A percentile compares a stretch with the other conserved stretches of the same genome.
These are phyloP conservation scores for Fusarium lyarnte DNA, from an alignment of 2,329 filamentous ascomycete genomes.

Conservation along the genomic window DNA sequence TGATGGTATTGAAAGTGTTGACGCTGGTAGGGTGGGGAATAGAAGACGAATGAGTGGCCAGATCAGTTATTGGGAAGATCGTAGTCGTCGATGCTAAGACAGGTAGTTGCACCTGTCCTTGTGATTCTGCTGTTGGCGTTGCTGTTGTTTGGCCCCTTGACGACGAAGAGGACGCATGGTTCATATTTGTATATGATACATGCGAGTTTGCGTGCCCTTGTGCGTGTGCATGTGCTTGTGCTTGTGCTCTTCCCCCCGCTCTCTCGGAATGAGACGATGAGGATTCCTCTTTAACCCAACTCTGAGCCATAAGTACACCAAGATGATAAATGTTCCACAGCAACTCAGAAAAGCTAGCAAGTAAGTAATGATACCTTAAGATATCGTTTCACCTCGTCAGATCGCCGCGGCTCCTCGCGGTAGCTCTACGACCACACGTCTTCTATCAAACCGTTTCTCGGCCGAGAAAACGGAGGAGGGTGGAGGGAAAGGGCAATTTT, in stretches of 20 bases:
- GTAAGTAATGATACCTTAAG: background rate
- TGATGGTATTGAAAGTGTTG: conserved; percentile 15
- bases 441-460: conserved; percentile 17
- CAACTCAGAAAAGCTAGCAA: background rate
- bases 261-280: conserved; percentile 31
- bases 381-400: conserved; percentile 21
- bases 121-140: background rate
- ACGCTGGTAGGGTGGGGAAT: background rate
- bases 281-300: conserved; percentile 36
- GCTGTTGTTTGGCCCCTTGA: conserved; percentile 11
- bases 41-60: conserved; percentile 12
- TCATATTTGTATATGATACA: conserved; percentile 19
- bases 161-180: conserved; percentile 13
- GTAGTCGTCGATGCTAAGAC: background rate
- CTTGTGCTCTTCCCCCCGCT: conserved; percentile 12
- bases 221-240: background rate
- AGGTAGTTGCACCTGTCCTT: background rate
- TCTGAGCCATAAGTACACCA: conserved; percentile 28
- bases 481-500: conserved; percentile 9
- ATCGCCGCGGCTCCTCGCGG: conserved; percentile 18
- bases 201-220: background rate
- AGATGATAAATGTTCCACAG: background rate
- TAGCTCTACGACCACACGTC: conserved; percentile 23
- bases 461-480: conserved; percentile 31
- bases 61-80: conserved; percentile 5